These are phyloP conservation scores for Biancaea sappan DNA, from an alignment of 306 rosid species.

Conservation along the genomic window DNA sequence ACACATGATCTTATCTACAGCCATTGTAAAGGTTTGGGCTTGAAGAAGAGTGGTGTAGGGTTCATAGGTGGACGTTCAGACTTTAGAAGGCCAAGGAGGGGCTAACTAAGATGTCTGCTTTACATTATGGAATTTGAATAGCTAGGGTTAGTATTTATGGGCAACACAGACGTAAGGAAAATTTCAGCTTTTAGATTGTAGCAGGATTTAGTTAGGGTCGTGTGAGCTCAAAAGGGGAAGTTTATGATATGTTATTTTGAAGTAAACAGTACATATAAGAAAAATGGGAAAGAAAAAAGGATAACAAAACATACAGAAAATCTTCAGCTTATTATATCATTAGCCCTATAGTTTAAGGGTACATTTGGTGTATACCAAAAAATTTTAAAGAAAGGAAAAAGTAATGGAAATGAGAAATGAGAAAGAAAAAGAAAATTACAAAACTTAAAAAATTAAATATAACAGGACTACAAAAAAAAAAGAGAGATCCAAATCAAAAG, in stretches of 20 bases:
- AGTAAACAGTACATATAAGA: background rate
- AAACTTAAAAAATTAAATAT: too few species aligned
- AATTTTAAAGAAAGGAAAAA: too few species aligned
- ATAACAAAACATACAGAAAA: background rate
- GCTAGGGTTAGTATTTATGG: background rate
- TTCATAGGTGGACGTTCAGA: constrained; percentile 3
- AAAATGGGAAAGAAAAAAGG: background rate
- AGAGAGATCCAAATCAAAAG: too few species aligned
- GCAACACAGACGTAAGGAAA: background rate
- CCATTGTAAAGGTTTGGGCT: background rate
- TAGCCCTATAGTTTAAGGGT: too few species aligned
- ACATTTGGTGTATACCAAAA: too few species aligned
- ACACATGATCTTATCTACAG: too few species aligned
- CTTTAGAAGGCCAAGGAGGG: background rate
- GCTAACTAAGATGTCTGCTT: background rate
- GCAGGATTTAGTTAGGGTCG: background rate
- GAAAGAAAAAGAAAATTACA: too few species aligned
- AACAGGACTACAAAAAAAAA: too few species aligned
- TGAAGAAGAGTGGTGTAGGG: background rate
- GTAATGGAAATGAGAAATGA: too few species aligned
- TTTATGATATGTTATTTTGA: background rate
- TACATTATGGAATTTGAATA: background rate
- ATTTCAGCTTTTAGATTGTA: background rate
- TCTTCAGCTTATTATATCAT: background rate
- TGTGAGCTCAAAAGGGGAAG: background rate